Conservation (phyloP, 352 stramenopile genomes). For the Globisporangium acanthophoron region DNA sequence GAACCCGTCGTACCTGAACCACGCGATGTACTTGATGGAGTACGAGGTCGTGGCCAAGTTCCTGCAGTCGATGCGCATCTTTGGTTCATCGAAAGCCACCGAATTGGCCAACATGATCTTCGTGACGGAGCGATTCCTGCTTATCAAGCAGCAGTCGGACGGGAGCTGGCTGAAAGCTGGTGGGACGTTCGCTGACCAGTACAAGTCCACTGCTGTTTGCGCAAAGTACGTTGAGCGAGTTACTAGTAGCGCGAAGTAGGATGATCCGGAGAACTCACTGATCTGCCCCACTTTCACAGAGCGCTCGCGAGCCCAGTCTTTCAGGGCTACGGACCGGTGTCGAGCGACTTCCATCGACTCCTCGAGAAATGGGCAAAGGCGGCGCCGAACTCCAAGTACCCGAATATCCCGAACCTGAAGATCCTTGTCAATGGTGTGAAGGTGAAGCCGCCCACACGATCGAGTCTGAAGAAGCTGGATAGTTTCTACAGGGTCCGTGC, state of each 20-base stretch:
- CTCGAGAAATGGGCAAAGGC: slow-evolving; percentile 65
- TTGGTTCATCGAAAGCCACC: slow-evolving; percentile 33
- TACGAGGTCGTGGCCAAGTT: slow-evolving; percentile 72
- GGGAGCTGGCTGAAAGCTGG: slow-evolving; percentile 68
- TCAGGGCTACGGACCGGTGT: slow-evolving; percentile 52
- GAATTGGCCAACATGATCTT: slow-evolving; percentile 41
- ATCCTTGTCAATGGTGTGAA: slow-evolving; percentile 43
- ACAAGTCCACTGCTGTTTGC: slow-evolving; percentile 77
- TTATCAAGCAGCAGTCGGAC: slow-evolving; percentile 61
- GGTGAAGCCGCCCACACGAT: slow-evolving; percentile 31
- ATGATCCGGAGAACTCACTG: neutral
- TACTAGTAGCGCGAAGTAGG: neutral
- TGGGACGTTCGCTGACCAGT: slow-evolving; percentile 55
- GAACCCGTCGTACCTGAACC: slow-evolving; percentile 64
- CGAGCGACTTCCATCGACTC: slow-evolving; percentile 46
- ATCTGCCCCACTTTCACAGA: slow-evolving; percentile 16
- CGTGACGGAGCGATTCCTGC: slow-evolving; percentile 56
- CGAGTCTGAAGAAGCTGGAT: slow-evolving; percentile 61
- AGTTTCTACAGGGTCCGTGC: slow-evolving; percentile 52
- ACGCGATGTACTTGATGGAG: slow-evolving; percentile 63
- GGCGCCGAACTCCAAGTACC: slow-evolving; percentile 20
- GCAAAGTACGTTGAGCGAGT: slow-evolving; percentile 49
- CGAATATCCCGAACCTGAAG: slow-evolving; percentile 33
- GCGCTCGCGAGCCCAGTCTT: slow-evolving; percentile 47
- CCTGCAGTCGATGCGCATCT: slow-evolving; percentile 76